phyloP scores from a whole-genome alignment of 371 early-diverging fungal genomes.

The Lichtheimia ramosa region DNA sequence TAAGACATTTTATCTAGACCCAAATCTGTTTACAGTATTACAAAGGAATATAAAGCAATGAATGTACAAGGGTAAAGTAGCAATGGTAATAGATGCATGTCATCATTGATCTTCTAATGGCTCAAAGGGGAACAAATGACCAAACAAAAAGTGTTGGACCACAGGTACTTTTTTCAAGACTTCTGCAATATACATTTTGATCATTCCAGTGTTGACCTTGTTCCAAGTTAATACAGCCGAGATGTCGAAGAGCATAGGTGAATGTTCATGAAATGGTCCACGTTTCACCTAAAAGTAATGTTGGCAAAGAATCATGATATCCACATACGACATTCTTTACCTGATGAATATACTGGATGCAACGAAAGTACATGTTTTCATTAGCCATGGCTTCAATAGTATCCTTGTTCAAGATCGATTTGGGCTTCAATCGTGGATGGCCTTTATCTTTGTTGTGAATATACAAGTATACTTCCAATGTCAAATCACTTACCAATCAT shows the following conservation, averaged over 20 bases:
- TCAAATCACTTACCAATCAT: constrained; percentile 49
- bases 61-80: no score
- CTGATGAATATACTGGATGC: constrained; percentile 82
- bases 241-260: constrained; percentile 94
- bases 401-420: constrained; percentile 67
- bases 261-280: constrained; percentile 79
- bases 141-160: constrained; percentile 97
- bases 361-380: constrained; percentile 89
- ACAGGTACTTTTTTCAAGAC: constrained; percentile 96
- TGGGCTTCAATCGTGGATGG: constrained; percentile 70
- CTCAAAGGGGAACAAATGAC: constrained; percentile 58
- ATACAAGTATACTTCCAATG: neutral
- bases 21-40: no score
- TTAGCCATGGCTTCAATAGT: constrained; percentile 64
- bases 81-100: no score
- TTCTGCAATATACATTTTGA: constrained; percentile 97
- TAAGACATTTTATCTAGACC: no score
- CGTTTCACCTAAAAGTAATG: constrained; percentile 49
- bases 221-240: constrained; percentile 84
- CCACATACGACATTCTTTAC: constrained; percentile 16
- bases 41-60: no score
- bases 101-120: neutral
- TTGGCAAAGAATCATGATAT: no score
- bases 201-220: constrained; percentile 92
- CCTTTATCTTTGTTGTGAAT: constrained; percentile 18